These are phyloP conservation scores for Barbarea vulgaris DNA, from an alignment of 345 rosid species.

Conservation along the genomic window DNA sequence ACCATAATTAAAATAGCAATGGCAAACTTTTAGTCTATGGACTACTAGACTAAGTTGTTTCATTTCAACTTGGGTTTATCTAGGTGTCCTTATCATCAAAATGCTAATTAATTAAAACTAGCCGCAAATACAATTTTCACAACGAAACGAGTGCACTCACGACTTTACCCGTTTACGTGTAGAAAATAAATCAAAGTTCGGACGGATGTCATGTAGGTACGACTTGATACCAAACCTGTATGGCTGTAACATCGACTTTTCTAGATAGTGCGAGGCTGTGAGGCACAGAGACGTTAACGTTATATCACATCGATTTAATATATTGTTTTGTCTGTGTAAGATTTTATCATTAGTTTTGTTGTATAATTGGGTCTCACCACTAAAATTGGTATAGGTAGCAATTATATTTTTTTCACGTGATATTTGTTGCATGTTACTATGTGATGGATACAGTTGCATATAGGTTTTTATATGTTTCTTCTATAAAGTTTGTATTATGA, in stretches of 20 bases:
- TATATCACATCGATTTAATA: not conserved
- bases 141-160: not conserved
- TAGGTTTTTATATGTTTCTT: not conserved
- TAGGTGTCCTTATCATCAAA: not conserved
- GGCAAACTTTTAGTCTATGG: not conserved
- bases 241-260: constrained; percentile 24
- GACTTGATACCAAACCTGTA: not conserved
- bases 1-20: too few relatives aligned
- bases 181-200: not conserved
- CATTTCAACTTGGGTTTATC: not conserved
- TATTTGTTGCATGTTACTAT: constrained; percentile 8
- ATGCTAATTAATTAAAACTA: not conserved
- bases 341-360: not conserved
- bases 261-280: constrained; percentile 3
- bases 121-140: not conserved
- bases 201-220: not conserved
- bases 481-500: not conserved
- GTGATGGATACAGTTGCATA: constrained; percentile 4
- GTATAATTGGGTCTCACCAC: not conserved
- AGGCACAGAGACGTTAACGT: not conserved
- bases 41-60: not conserved
- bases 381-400: not conserved
- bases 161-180: not conserved
- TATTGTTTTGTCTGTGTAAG: not conserved
- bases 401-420: not conserved